These are phyloP conservation scores for Sporobolomyces pararoseus DNA, from an alignment of 768 basidiomycete genomes.

Conservation along the genomic window DNA sequence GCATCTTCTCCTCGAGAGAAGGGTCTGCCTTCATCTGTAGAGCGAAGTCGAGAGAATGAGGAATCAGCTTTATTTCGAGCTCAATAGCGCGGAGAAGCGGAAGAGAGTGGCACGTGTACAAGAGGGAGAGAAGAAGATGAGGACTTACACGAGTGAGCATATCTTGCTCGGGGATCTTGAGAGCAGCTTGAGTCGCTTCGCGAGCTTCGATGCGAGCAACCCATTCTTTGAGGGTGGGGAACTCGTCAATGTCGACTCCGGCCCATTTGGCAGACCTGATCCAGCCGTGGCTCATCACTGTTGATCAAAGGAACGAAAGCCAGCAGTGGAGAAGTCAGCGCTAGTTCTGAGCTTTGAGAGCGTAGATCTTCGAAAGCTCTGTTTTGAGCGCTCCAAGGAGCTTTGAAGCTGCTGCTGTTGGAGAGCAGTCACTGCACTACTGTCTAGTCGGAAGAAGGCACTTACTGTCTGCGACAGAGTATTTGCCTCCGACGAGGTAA, in stretches of 20 bases:
- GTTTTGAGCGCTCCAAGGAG: no score
- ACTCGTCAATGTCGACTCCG: constrained; percentile 24
- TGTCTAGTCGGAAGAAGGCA: no score
- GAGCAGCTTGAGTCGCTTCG: constrained; percentile 19
- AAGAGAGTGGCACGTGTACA: no score
- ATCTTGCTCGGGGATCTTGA: constrained; percentile 32
- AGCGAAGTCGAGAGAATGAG: not conserved
- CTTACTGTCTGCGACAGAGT: constrained; percentile 40
- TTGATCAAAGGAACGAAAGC: no score
- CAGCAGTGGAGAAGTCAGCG: no score
- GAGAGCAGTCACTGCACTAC: no score
- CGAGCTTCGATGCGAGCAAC: constrained; percentile 37
- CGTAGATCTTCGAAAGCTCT: no score
- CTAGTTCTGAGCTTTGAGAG: no score
- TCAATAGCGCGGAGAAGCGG: no score
- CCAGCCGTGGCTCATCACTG: constrained; percentile 11
- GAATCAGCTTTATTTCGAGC: no score
- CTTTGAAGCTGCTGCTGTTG: no score
- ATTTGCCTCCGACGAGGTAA: constrained; percentile 43
- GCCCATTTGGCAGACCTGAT: constrained; percentile 11
- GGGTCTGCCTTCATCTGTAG: constrained; percentile 10
- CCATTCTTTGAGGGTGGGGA: constrained; percentile 30
- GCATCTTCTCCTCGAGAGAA: constrained; percentile 16
- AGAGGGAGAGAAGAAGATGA: no score
- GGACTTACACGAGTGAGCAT: constrained; percentile 7